Percentiles rank a stretch among this genome's conserved stretches.
phyloP scores from a whole-genome alignment of 768 basidiomycete species.

The Filobasidium floriforme region DNA sequence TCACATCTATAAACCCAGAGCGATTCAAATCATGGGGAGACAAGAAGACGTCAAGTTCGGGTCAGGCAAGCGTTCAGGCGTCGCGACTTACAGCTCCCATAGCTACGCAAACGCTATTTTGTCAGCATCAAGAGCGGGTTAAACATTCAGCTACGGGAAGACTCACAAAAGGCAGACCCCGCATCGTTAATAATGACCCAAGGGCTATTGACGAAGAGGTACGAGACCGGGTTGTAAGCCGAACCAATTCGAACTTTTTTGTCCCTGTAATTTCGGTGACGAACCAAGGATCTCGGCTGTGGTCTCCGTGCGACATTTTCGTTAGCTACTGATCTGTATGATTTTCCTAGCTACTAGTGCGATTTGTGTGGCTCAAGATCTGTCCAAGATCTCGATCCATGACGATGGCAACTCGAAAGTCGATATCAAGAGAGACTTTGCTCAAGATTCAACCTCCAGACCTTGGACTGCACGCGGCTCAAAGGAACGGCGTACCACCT shows the following conservation, averaged over 20 bases:
- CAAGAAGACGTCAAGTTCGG: background rate
- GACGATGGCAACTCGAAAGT: no score
- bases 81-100: constrained; percentile 17
- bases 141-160: no score
- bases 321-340: background rate
- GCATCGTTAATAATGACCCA: constrained; percentile 94
- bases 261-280: constrained; percentile 24
- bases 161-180: constrained; percentile 21
- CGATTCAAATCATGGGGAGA: background rate
- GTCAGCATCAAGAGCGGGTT: no score
- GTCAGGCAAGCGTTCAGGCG: no score
- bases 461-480: no score
- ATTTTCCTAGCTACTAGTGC: background rate
- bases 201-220: constrained; percentile 54
- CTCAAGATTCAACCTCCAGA: no score
- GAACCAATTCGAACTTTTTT: background rate
- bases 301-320: constrained; percentile 77
- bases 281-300: constrained; percentile 87
- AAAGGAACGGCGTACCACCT: no score
- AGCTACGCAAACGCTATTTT: background rate
- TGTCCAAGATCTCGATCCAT: no score
- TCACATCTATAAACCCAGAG: background rate
- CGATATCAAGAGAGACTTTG: no score
- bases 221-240: background rate
- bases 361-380: no score